Base-by-base conservation (phyloP, 2,329 filamentous ascomycete species). In the Cryphonectria naterciae region DNA sequence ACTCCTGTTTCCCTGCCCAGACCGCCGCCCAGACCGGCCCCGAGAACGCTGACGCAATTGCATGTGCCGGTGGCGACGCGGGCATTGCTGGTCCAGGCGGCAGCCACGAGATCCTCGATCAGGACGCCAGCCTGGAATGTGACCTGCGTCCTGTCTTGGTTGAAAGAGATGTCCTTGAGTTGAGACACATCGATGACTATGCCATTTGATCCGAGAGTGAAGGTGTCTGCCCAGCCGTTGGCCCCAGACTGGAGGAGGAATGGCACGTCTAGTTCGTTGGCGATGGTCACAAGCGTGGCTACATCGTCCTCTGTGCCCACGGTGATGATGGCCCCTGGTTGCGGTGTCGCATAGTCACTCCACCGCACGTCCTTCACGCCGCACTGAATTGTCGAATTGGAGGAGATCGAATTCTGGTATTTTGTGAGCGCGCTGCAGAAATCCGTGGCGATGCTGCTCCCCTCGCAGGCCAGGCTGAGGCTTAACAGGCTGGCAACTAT, bases 171-270 rank as follows among this genome's bases (percentile, higher is more conserved):
- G 2, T 60, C 49, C 62, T 77, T 77, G 2, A 77, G 74, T 22
- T 72, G 52, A 15, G 74, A 74, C 17, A 76, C 46, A 61, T 77
- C 74, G 65, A 77, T 75, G 32, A 77, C 61, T 2, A 77, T 60
- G 32, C 75, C 76, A 22, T 60, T 66, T 17, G 70, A 46, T 37
- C 69, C 69, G 3, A 77, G 68, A 7, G 65, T 64, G 61, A 74
- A 76, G 0, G 74, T 75, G 54, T 74, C 63, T 17, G 75, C 75
- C 75, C 75, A 77, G 63, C 75, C 75, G 37, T 76, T 75, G 32
- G 66, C 75, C 32, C 76, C 75, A 46, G 72, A 74, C 66, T 77
- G 76, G 11, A 75, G 69, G 4, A 77, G 68, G 63, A 77, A 77
- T 0, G 72, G 72, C 41, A 74, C 71, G 13, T 74, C 71, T 22